These are phyloP conservation scores for Botrytis aclada DNA, from an alignment of 2,329 filamentous ascomycete species.

Conservation along the genomic window DNA sequence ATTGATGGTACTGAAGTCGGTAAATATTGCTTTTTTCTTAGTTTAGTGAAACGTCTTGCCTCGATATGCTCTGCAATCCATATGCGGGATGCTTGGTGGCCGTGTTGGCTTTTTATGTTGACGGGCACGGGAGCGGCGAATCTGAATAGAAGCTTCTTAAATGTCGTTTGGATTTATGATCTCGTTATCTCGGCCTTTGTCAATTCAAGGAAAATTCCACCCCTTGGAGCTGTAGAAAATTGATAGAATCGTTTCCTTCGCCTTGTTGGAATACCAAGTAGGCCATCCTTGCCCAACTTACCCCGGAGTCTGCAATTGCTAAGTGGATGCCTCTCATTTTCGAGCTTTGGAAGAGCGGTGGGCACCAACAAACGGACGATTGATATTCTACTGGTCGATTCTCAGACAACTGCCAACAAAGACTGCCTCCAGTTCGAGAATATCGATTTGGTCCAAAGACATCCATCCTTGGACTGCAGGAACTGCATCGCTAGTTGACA, in stretches of 20 bases:
- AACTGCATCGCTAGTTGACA: conserved; percentile 29
- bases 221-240: conserved; percentile 15
- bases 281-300: conserved; percentile 26
- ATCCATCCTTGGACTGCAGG: conserved; percentile 30
- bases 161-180: conserved; percentile 29
- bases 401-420: conserved; percentile 50
- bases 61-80: conserved; percentile 33
- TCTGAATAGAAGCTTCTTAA: conserved; percentile 32
- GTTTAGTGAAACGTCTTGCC: conserved; percentile 34
- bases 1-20: conserved; percentile 29
- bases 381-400: conserved; percentile 43
- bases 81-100: conserved; percentile 32
- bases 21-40: conserved; percentile 27
- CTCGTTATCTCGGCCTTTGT: conserved; percentile 27
- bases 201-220: conserved; percentile 21
- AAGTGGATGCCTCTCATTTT: conserved; percentile 42
- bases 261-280: conserved; percentile 15
- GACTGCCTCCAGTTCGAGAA: conserved; percentile 43
- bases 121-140: conserved; percentile 36
- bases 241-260: conserved; percentile 25
- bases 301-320: conserved; percentile 10
- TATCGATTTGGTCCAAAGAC: conserved; percentile 31
- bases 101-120: conserved; percentile 29
- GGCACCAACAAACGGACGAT: conserved; percentile 47
- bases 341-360: conserved; percentile 47